These are phyloP conservation scores for Cladosporium sp. DNA, from an alignment of 2,329 filamentous ascomycete species.

Conservation along the genomic window DNA sequence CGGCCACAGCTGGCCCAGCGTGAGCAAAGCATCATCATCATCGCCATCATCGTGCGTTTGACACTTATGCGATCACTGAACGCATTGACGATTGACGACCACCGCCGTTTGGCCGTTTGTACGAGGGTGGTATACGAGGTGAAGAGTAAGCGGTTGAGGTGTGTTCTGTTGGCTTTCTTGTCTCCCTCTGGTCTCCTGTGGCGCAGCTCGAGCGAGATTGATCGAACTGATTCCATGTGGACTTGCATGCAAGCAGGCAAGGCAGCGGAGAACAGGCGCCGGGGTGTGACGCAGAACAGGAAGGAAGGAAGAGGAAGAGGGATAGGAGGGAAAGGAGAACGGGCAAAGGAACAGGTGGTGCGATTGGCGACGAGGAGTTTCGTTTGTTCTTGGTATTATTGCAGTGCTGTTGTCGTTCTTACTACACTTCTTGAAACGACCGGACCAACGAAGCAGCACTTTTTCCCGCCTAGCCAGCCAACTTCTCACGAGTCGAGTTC, in stretches of 20 bases:
- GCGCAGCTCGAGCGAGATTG: not conserved
- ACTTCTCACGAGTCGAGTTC: not conserved
- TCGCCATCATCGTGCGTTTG: conserved; percentile 2
- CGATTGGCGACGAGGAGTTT: not conserved
- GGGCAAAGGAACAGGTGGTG: conserved; percentile 3
- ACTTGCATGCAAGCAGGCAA: conserved; percentile 3
- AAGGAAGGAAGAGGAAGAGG: not conserved
- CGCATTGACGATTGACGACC: conserved; percentile 1
- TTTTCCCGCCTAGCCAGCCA: not conserved
- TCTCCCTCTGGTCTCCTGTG: not conserved
- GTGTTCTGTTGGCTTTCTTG: not conserved
- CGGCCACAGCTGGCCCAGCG: not conserved
- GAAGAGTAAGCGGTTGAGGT: not conserved
- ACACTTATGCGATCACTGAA: not conserved
- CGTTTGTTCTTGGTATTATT: not conserved
- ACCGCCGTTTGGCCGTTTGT: not conserved
- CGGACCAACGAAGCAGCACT: not conserved
- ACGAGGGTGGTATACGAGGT: not conserved
- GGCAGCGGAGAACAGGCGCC: not conserved
- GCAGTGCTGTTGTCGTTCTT: not conserved
- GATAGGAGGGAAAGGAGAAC: not conserved
- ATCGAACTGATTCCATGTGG: conserved; percentile 4
- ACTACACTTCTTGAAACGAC: not conserved
- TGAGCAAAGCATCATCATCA: conserved; percentile 1
- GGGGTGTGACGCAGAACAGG: conserved; percentile 5